phyloP scores from a whole-genome alignment of 495 filamentous ascomycete species.

The Podospora bellae-mahoneyi region DNA sequence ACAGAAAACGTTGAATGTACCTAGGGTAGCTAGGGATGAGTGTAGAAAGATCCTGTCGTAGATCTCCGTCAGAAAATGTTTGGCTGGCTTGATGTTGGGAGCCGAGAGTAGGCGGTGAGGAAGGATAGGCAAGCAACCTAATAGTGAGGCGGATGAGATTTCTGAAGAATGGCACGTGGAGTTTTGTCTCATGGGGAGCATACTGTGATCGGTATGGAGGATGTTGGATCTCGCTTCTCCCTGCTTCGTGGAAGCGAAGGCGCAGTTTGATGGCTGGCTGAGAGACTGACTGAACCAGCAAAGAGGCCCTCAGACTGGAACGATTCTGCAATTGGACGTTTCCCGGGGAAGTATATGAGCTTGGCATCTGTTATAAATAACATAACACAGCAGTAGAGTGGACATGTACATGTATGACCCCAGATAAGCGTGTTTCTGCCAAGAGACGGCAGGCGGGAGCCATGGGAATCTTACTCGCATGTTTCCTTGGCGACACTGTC shows the following conservation, averaged over 20 bases:
- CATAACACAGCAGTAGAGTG: not conserved
- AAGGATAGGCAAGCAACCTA: not conserved
- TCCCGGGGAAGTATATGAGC: not conserved
- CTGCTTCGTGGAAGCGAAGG: not conserved
- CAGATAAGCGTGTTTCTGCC: not conserved
- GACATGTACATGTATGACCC: not conserved
- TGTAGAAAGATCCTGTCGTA: not conserved
- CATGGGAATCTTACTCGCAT: not conserved
- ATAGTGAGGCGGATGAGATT: not conserved
- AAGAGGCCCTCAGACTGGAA: not conserved
- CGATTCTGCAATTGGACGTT: not conserved
- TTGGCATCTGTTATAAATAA: not conserved
- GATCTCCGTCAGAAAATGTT: not conserved
- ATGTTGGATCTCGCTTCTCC: not conserved
- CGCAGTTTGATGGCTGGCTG: not conserved
- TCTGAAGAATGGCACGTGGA: not conserved
- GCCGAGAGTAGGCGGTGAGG: not conserved
- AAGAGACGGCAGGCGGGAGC: not conserved
- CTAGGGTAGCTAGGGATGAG: not conserved
- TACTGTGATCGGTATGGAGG: not conserved
- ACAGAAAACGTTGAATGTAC: too few relatives aligned
- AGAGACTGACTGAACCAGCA: not conserved
- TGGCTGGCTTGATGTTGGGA: not conserved
- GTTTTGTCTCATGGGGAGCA: not conserved
- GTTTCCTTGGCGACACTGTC: too few relatives aligned